Conservation (phyloP, 805 yeast genomes). For the Candida nonsorbophila region DNA sequence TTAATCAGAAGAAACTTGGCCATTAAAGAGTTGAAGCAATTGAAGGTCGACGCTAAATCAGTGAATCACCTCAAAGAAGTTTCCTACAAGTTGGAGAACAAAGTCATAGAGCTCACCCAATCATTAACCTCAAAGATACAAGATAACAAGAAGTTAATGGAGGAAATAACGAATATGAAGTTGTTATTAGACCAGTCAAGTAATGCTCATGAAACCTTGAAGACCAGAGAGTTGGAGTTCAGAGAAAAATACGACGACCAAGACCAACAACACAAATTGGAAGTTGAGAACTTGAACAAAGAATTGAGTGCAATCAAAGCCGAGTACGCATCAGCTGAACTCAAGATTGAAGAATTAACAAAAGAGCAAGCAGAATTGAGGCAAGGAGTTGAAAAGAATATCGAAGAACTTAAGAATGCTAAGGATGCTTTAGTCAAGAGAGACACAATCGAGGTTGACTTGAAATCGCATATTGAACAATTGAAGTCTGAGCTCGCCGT, state of each 20-base stretch:
- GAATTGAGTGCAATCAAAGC: conserved; percentile 51
- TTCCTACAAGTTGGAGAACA: conserved; percentile 89
- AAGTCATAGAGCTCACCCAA: conserved; percentile 94
- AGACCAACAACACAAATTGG: conserved; percentile 43
- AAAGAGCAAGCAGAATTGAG: conserved; percentile 58
- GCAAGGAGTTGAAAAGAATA: conserved; percentile 55
- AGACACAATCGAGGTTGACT: conserved; percentile 60
- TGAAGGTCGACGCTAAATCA: conserved; percentile 87
- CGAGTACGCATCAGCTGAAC: conserved; percentile 53
- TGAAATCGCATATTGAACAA: conserved; percentile 56
- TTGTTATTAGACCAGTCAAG: conserved; percentile 48
- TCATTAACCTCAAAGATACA: conserved; percentile 71
- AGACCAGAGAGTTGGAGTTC: conserved; percentile 51
- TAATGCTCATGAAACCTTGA: conserved; percentile 47
- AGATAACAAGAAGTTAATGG: conserved; percentile 70
- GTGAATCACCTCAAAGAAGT: conserved; percentile 87
- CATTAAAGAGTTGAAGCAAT: conserved; percentile 49
- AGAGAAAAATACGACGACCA: conserved; percentile 41
- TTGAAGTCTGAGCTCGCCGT: conserved; percentile 47
- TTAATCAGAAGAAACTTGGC: conserved; percentile 76
- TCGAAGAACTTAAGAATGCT: conserved; percentile 58
- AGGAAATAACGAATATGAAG: conserved; percentile 48
- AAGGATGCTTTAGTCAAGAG: conserved; percentile 54
- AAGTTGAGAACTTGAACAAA: conserved; percentile 45
- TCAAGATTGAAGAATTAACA: conserved; percentile 55